Base-by-base conservation (phyloP, 768 basidiomycete species). In the Panus rudis region DNA sequence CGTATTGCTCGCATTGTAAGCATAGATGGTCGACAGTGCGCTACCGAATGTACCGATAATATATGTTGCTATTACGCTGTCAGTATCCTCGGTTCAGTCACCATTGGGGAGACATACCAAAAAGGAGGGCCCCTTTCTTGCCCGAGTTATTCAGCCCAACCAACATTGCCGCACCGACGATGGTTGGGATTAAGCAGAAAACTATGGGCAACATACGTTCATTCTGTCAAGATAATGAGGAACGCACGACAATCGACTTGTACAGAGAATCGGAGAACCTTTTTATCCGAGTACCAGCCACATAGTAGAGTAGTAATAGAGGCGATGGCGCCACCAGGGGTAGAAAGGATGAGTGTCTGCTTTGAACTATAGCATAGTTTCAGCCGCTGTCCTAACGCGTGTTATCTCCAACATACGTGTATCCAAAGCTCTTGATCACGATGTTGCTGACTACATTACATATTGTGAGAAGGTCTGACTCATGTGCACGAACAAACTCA, bases 261-360 rank as follows among this genome's bases (percentile, higher is more conserved):
- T 26, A 14, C 35, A 39, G 10, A 19, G 32, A 22, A 37, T 20
- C 28, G 13, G 28, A 35, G 6, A 39, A 75, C 79, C 71, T 73
- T 80, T 57, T 63, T 75, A 52, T 82, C 81, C 0, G 81, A 79
- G 54, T 78, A 79, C 72, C 76, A 82, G 3, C 79, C 79, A 48
- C 76, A 79, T 4, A 68, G 52, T 14, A 80, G 48, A 2, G 73
- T 70, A 46, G 65, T 78, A 3, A 61, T 31, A 0, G 77, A 67
- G 3, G 67, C 71, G 20, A 83, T 56, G 7, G 61, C 66, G 3
- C 81, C 82, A 17, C 58, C 69, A 3, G 79, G 80, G 0, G 80
- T 78, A 3, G 70, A 70, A 21, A 81, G 53, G 30, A 81, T 81
- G 13, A 83, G 60, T 0, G 79, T 74, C 53, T 80, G 77, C 54